Evolutionary conservation across 768 basidiomycete species (phyloP), one percentile per base, ranked within the genome.

Genomic region (Termitomyces bulborhizus): DNA sequence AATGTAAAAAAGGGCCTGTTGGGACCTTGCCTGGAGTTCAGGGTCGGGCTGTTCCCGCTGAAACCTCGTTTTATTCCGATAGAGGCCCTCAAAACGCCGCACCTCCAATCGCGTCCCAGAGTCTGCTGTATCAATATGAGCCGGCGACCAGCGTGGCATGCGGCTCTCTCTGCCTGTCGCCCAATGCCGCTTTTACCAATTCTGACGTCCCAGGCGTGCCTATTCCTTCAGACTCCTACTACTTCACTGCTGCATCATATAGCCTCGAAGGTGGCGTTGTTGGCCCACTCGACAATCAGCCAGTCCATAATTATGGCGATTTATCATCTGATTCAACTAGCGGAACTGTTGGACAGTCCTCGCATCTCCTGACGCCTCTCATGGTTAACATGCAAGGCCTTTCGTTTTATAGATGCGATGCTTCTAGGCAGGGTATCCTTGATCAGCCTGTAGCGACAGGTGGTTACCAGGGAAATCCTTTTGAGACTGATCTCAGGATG

Each of bases 1-100:
- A 44, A 3, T 58, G 57, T 27, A 46, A 26, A 50, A 54, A 58
- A 21, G 47, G 53, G 3, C 52, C 57, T 3, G 57, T 58, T 9
- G 57, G 47, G 26, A 32, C 27, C 40, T 24, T 9, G 11, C 49
- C 36, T 32, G 54, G 21, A 12, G 8, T 29, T 29, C n/a, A n/a
- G 9, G 13, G 27, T 11, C 54, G 52, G 15, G 21, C 12, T 21
- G 6, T 16, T 26, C 15, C 4, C 21, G 32, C 21, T 40, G 9
- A 5, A 27, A 8, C 31, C 18, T 48, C 32, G 21, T 36, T 36
- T 36, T 21, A 16, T 32, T 34, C 15, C 21, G 21, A 36, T 3
- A n/a, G 5, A 37, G 24, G 16, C 6, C 2, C 7, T 8, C 21
- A 24, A 32, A 8, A 15, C 18, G 13, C 32, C 15, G 18, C 24